A percentile compares a stretch with the other conserved stretches of the same genome.
Evolutionary conservation across 176 grass and related monocot species (phyloP).

Genomic region (Elaeis guineensis): DNA sequence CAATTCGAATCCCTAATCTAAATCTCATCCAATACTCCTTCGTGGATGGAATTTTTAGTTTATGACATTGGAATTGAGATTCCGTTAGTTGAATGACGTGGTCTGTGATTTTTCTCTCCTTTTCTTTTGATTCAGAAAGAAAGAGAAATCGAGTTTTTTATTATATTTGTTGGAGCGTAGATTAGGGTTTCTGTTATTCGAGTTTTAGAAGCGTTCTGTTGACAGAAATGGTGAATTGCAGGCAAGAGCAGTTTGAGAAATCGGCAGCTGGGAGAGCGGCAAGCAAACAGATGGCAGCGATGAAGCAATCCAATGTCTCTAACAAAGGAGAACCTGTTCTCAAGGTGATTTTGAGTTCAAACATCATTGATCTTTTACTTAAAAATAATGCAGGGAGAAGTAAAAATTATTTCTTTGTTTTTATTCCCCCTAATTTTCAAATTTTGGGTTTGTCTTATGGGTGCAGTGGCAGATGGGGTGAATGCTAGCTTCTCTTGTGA

Average conservation of each 20-base stretch:
- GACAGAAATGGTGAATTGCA: slow-evolving; percentile 11
- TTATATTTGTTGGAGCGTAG: no score
- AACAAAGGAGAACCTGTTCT: slow-evolving; percentile 79
- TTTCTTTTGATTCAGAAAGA: no score
- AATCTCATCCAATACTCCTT: no score
- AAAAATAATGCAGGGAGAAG: not conserved
- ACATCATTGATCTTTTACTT: not conserved
- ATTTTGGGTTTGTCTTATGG: slow-evolving; percentile 15
- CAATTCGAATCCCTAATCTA: not conserved
- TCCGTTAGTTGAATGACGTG: no score
- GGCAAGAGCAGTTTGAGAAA: slow-evolving; percentile 71
- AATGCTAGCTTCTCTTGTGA: slow-evolving; percentile 8
- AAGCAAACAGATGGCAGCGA: slow-evolving; percentile 66
- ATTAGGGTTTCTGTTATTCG: no score
- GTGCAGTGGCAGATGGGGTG: slow-evolving; percentile 94
- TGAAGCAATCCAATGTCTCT: slow-evolving; percentile 58
- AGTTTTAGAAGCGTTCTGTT: no score
- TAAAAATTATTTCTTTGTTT: not conserved
- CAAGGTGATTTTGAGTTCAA: slow-evolving; percentile 33
- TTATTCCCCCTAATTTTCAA: slow-evolving; percentile 2
- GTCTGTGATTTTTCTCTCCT: no score
- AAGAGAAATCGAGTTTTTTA: no score
- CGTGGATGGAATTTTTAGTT: no score
- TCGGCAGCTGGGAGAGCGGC: slow-evolving; percentile 81
- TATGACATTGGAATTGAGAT: no score